Conservation (phyloP, 306 rosid genomes). For the Cucumis cinereus region DNA sequence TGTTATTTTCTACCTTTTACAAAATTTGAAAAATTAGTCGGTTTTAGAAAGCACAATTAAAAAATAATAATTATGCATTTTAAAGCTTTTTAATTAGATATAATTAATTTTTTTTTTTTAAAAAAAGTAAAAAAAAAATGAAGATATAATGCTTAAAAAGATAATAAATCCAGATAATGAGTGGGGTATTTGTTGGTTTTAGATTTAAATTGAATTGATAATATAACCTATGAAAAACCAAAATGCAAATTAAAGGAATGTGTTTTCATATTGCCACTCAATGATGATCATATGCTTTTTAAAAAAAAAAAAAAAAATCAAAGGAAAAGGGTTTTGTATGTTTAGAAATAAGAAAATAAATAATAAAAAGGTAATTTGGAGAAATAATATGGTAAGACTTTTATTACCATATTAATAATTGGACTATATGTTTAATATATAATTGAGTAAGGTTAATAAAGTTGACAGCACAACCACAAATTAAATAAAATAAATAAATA, state of each 20-base stretch:
- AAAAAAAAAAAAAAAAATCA: too few species aligned
- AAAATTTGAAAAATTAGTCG: too few species aligned
- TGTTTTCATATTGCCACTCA: not conserved
- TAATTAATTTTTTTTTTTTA: too few species aligned
- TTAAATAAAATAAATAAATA: not conserved
- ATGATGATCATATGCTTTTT: not conserved
- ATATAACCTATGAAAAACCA: not conserved
- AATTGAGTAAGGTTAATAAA: slow-evolving; percentile 29
- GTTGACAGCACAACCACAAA: slow-evolving; percentile 57
- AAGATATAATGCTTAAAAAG: not conserved
- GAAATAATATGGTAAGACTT: not conserved
- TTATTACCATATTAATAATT: not conserved
- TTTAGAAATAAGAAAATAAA: not conserved
- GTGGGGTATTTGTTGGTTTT: not conserved
- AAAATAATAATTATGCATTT: too few species aligned
- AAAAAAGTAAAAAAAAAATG: too few species aligned
- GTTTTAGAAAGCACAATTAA: too few species aligned
- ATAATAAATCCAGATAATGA: not conserved
- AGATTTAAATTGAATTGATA: not conserved
- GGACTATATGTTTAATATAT: not conserved
- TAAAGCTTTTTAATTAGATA: too few species aligned
- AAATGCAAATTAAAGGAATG: not conserved
- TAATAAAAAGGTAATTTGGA: not conserved
- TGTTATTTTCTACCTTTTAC: too few species aligned
- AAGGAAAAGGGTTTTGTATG: not conserved